Percentiles rank a stretch among this genome's conserved stretches.
phyloP scores from a whole-genome alignment of 2,329 filamentous ascomycete species.

The Herpotrichia juniperi region DNA sequence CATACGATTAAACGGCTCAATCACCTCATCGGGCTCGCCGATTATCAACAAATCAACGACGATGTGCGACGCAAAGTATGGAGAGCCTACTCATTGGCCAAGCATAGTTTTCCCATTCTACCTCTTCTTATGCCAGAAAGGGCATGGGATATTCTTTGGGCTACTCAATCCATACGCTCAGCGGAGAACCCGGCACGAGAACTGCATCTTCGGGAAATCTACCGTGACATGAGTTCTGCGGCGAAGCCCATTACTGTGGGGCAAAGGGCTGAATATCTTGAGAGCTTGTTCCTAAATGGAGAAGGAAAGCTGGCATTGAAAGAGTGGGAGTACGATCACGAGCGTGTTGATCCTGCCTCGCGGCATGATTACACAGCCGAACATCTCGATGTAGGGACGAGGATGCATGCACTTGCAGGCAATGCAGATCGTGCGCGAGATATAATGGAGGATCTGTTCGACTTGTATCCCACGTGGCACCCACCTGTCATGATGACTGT shows the following conservation, averaged over 20 bases:
- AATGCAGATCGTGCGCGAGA: slow-evolving; percentile 65
- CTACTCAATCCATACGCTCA: slow-evolving; percentile 21
- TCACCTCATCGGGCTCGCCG: slow-evolving; percentile 16
- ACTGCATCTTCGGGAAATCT: slow-evolving; percentile 28
- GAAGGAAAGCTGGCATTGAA: slow-evolving; percentile 33
- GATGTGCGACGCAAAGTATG: slow-evolving; percentile 27
- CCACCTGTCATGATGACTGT: slow-evolving; percentile 68
- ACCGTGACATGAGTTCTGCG: slow-evolving; percentile 31
- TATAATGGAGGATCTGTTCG: slow-evolving; percentile 61
- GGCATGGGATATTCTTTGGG: slow-evolving; percentile 45
- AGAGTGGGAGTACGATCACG: slow-evolving; percentile 37
- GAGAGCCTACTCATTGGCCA: slow-evolving; percentile 36
- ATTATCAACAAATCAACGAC: slow-evolving; percentile 3
- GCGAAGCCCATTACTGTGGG: slow-evolving; percentile 22
- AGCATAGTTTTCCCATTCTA: slow-evolving; percentile 20
- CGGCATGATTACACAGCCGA: slow-evolving; percentile 35
- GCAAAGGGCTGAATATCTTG: slow-evolving; percentile 30
- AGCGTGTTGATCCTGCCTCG: not conserved
- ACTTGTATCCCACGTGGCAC: slow-evolving; percentile 53
- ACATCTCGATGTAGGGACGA: slow-evolving; percentile 68
- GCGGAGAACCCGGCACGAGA: slow-evolving; percentile 20
- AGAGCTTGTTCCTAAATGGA: slow-evolving; percentile 33
- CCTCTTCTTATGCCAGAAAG: slow-evolving; percentile 23
- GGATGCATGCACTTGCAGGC: slow-evolving; percentile 65
- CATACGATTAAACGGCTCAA: slow-evolving; percentile 18